A percentile compares a stretch with the other conserved stretches of the same genome.
phyloP scores from a whole-genome alignment of 2,329 filamentous ascomycete genomes.

The Eutypella sp. region DNA sequence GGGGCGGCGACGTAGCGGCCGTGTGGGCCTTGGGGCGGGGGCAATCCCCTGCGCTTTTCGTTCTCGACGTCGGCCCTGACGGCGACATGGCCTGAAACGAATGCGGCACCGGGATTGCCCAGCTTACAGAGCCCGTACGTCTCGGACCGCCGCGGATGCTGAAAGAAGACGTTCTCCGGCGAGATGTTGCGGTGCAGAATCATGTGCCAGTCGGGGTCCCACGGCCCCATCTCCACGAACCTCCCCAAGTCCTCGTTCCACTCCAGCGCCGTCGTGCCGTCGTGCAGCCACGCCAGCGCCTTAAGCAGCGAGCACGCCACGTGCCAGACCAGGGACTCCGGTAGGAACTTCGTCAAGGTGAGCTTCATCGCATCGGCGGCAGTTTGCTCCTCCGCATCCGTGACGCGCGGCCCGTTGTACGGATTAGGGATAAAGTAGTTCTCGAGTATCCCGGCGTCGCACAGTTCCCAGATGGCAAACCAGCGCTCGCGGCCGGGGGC shows the following conservation, averaged over 20 bases:
- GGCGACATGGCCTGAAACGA: conserved; percentile 33
- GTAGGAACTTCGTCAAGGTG: conserved; percentile 30
- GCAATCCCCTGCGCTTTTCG: conserved; percentile 15
- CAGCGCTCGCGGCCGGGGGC: conserved; percentile 3
- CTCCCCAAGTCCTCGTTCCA: conserved; percentile 6
- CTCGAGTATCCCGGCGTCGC: conserved; percentile 45
- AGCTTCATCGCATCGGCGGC: background rate
- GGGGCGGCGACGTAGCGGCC: conserved; percentile 20
- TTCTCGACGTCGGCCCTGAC: background rate
- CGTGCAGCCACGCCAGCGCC: conserved; percentile 50
- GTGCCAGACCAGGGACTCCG: conserved; percentile 53
- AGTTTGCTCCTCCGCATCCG: conserved; percentile 10
- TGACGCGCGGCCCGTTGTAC: no score
- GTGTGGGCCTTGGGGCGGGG: conserved; percentile 11
- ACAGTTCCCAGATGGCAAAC: conserved; percentile 44
- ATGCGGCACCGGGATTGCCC: conserved; percentile 40
- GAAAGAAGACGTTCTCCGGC: conserved; percentile 46
- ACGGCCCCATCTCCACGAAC: conserved; percentile 6
- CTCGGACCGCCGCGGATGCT: conserved; percentile 41
- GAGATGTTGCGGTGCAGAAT: conserved; percentile 45
- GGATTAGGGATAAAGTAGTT: conserved; percentile 29
- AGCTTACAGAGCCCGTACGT: conserved; percentile 51
- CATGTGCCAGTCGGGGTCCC: conserved; percentile 43
- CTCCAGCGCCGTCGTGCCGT: conserved; percentile 32
- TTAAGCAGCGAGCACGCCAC: conserved; percentile 42